Conservation (phyloP, 495 filamentous ascomycete species). For the Xylaria acuta region DNA sequence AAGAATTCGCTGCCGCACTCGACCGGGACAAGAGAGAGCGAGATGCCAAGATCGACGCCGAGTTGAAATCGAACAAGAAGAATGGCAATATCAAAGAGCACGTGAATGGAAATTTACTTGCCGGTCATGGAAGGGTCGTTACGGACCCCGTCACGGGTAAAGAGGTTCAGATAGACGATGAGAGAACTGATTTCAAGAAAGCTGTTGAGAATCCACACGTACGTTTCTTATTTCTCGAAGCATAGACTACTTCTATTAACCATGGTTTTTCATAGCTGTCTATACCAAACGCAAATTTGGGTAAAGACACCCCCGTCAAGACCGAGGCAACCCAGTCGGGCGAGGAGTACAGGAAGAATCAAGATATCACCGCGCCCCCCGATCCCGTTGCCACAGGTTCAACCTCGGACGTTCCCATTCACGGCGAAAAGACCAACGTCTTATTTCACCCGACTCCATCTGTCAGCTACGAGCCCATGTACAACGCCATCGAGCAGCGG, state of each 20-base stretch:
- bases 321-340: constrained; percentile 63
- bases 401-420: constrained; percentile 93
- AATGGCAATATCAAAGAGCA: constrained; percentile 46
- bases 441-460: constrained; percentile 94
- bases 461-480: constrained; percentile 86
- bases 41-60: constrained; percentile 68
- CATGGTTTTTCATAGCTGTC: constrained; percentile 60
- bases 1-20: constrained; percentile 78
- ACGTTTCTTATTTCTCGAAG: constrained; percentile 27
- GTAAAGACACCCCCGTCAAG: constrained; percentile 70
- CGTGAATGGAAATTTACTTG: constrained; percentile 47
- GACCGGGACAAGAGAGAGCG: constrained; percentile 80
- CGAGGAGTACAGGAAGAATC: constrained; percentile 78
- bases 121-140: constrained; percentile 66
- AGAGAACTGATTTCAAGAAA: constrained; percentile 70
- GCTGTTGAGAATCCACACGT: constrained; percentile 73
- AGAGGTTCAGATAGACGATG: constrained; percentile 87
- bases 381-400: constrained; percentile 79
- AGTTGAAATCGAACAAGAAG: constrained; percentile 47
- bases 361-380: constrained; percentile 90
- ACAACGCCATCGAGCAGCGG: constrained; percentile 72
- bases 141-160: constrained; percentile 87
- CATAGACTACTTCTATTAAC: constrained; percentile 13
- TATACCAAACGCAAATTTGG: constrained; percentile 89
- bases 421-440: constrained; percentile 94